Evolutionary conservation across 305 asterid species (phyloP).

Genomic region (Solanum hybrid): DNA sequence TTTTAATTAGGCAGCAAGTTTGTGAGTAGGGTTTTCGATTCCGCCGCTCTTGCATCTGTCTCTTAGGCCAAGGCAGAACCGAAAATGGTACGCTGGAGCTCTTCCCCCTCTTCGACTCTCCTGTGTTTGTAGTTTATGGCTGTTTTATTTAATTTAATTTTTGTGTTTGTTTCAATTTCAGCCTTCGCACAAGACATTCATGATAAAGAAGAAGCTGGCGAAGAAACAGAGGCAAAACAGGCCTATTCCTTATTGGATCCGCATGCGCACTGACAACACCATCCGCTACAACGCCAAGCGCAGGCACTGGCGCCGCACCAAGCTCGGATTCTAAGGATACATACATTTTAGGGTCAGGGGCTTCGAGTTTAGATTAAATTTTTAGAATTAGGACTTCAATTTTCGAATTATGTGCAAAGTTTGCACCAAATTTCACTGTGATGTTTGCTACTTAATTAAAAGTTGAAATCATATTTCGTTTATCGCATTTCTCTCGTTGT

Average conservation of each 20-base stretch:
- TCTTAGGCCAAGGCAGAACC: slow-evolving; percentile 8
- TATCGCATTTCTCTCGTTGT: background rate
- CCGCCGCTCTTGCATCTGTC: background rate
- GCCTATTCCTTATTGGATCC: slow-evolving; percentile 85
- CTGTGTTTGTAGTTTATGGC: background rate
- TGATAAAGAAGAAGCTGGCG: slow-evolving; percentile 83
- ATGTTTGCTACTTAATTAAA: background rate
- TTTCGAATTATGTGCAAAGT: slow-evolving; percentile 5
- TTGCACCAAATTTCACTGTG: background rate
- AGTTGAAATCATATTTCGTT: background rate
- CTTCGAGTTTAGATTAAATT: background rate
- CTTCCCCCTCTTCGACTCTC: background rate
- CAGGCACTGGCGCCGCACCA: slow-evolving; percentile 96
- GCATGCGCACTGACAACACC: slow-evolving; percentile 79
- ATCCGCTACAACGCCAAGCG: slow-evolving; percentile 95
- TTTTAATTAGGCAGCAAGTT: background rate
- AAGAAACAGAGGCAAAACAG: slow-evolving; percentile 95
- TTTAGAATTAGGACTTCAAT: background rate
- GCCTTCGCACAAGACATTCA: slow-evolving; percentile 85
- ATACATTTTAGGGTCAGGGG: background rate
- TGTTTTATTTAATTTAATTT: background rate
- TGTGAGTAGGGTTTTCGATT: slow-evolving; percentile 4
- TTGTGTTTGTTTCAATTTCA: slow-evolving; percentile 7
- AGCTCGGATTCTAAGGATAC: slow-evolving; percentile 61
- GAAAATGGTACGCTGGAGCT: slow-evolving; percentile 28